A percentile compares a stretch with the other conserved stretches of the same genome.
phyloP scores from a whole-genome alignment of 768 basidiomycete genomes.

The Termitomyces bulborhizus region DNA sequence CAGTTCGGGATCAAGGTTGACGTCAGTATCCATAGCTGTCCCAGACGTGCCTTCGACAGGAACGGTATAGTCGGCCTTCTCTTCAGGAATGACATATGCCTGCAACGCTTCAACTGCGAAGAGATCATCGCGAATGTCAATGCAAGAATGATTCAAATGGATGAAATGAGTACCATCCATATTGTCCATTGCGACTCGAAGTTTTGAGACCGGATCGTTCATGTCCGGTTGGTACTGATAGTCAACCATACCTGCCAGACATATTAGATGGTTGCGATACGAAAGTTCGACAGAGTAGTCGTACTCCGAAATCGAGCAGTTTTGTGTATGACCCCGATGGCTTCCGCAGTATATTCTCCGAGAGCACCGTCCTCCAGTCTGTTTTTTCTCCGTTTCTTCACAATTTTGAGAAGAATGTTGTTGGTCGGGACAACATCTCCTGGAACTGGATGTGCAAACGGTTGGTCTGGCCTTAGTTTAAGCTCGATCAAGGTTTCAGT shows the following conservation, averaged over 20 bases:
- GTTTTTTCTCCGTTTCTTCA: slow-evolving; percentile 57
- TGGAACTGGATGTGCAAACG: slow-evolving; percentile 78
- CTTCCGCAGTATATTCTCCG: slow-evolving; percentile 72
- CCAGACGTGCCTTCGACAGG: slow-evolving; percentile 19
- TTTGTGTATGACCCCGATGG: slow-evolving; percentile 71
- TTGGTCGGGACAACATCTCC: slow-evolving; percentile 73
- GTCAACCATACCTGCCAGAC: slow-evolving; percentile 80
- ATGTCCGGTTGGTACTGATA: slow-evolving; percentile 80
- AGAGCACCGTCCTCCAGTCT: slow-evolving; percentile 24
- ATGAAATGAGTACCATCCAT: slow-evolving; percentile 62
- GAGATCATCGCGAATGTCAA: neutral
- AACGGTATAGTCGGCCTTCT: slow-evolving; percentile 57
- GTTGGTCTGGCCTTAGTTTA: slow-evolving; percentile 63
- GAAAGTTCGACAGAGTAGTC: neutral
- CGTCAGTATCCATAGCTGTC: slow-evolving; percentile 18
- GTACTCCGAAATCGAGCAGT: slow-evolving; percentile 78
- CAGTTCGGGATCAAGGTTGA: slow-evolving; percentile 50
- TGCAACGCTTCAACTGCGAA: slow-evolving; percentile 64
- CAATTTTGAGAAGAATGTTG: slow-evolving; percentile 84
- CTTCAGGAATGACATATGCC: slow-evolving; percentile 61
- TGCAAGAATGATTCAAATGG: slow-evolving; percentile 11
- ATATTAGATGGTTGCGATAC: neutral
- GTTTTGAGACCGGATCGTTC: slow-evolving; percentile 60
- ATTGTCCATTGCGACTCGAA: slow-evolving; percentile 68
- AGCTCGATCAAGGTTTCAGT: slow-evolving; percentile 70